phyloP scores from a whole-genome alignment of 2,329 filamentous ascomycete genomes.

The Nigrospora oryzae region DNA sequence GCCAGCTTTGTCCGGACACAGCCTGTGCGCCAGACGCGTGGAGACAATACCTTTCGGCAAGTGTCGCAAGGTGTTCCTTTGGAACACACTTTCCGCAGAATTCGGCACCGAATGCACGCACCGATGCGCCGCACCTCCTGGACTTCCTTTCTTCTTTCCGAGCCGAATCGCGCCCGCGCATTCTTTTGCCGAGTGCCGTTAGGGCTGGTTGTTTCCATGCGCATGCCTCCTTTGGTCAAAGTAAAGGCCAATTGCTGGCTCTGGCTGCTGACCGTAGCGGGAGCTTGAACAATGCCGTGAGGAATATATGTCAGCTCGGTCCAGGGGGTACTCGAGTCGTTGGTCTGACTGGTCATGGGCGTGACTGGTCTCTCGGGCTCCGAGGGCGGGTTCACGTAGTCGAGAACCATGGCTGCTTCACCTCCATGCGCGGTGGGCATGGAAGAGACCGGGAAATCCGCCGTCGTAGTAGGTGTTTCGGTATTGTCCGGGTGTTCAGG shows the following conservation, averaged over 20 bases:
- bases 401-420: conserved; percentile 16
- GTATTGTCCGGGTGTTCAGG: not conserved
- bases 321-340: conserved; percentile 15
- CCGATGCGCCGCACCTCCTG: conserved; percentile 57
- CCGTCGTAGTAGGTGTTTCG: not conserved
- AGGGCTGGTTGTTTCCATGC: conserved; percentile 38
- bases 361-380: not conserved
- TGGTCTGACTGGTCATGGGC: not conserved
- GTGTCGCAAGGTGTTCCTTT: conserved; percentile 54
- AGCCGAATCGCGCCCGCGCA: conserved; percentile 48
- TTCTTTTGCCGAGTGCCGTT: conserved; percentile 41
- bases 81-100: conserved; percentile 59
- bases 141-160: conserved; percentile 53
- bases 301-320: conserved; percentile 21
- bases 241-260: conserved; percentile 15
- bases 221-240: conserved; percentile 38
- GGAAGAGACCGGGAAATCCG: not conserved
- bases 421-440: not conserved
- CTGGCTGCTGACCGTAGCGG: conserved; percentile 20
- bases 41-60: conserved; percentile 54
- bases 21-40: conserved; percentile 56
- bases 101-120: conserved; percentile 57
- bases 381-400: conserved; percentile 8
- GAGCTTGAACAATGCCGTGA: conserved; percentile 17
- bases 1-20: conserved; percentile 55